phyloP scores from a whole-genome alignment of 768 basidiomycete genomes.

The Suillus americanus region DNA sequence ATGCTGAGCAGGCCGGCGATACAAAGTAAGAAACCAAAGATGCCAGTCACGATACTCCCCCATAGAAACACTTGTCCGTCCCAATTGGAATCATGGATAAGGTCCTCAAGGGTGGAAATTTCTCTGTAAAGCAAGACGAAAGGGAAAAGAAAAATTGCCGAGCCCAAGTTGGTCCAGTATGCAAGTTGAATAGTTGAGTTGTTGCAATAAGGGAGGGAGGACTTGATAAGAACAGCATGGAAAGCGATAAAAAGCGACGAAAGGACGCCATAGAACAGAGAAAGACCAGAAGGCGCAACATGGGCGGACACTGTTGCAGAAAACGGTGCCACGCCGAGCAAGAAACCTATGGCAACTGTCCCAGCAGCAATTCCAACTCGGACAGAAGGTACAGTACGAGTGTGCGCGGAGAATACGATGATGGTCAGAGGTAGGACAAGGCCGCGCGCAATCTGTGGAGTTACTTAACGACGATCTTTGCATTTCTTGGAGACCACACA shows the following conservation, averaged over 20 bases:
- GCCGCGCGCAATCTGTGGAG: constrained; percentile 73
- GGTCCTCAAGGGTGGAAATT: constrained; percentile 37
- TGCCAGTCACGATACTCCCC: constrained; percentile 67
- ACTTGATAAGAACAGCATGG: constrained; percentile 75
- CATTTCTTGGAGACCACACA: constrained; percentile 20
- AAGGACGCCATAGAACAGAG: constrained; percentile 67
- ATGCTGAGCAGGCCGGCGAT: constrained; percentile 79
- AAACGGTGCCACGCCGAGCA: constrained; percentile 66
- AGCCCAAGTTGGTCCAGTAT: constrained; percentile 77
- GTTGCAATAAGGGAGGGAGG: constrained; percentile 62
- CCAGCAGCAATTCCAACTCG: constrained; percentile 59
- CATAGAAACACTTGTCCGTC: constrained; percentile 54
- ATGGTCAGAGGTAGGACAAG: constrained; percentile 84
- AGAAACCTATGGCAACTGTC: constrained; percentile 73
- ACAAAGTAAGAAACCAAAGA: constrained; percentile 82
- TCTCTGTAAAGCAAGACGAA: constrained; percentile 63
- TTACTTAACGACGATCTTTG: not conserved
- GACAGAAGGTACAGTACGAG: constrained; percentile 50
- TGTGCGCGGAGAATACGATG: constrained; percentile 61
- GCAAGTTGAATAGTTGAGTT: constrained; percentile 74
- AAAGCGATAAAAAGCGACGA: constrained; percentile 76
- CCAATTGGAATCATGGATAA: constrained; percentile 44
- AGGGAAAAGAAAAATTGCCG: constrained; percentile 62
- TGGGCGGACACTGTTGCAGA: constrained; percentile 40
- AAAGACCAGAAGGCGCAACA: constrained; percentile 50